Evolutionary conservation across 2,329 filamentous ascomycete species (phyloP), one percentile per base, ranked within the genome.

Genomic region (Fusarium sp.): DNA sequence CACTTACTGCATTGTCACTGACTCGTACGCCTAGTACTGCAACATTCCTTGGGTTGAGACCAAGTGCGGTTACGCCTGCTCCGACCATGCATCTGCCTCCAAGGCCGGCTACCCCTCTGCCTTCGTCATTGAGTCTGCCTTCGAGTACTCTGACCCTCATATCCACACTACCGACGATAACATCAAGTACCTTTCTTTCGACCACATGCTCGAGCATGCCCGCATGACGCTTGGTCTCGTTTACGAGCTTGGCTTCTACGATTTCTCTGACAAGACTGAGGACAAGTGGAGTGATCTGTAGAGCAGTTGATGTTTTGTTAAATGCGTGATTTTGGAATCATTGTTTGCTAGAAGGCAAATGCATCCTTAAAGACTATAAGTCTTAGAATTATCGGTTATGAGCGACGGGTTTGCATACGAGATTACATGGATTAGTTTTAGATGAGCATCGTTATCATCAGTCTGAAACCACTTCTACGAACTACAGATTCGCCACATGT

Each of bases 191-290:
- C 82, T 94, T 39, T 92, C 90, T 73, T 97, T 97, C 78, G 90
- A 95, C 78, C 94, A 97, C 80, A 97, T 97, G 94, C 86, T 96
- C 36, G 91, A 97, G 83, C 94, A 97, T 81, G 94, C 93, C 23
- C 91, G 90, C 78, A 87, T 97, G 86, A 96, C 94, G 2, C 84
- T 97, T 34, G 93, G 91, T 6, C 87, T 97, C 73, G 93, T 91
- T 6, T 95, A 95, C 75, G 94, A 97, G 83, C 87, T 97, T 65
- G 94, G 91, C 10, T 93, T 93, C 82, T 89, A 93, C 18, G 85
- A 92, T 64, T 93, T 95, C 72, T 82, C 87, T 61, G 83, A 80
- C 60, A 73, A 78, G 62, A 67, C 70, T 2, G 71, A 75, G 30
- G 71, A 79, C 40, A 62, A 73, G 44, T 72, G 78, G 66, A 68